Evolutionary conservation across 495 filamentous ascomycete species (phyloP).

Genomic region (Thermothielavioides terrestris): DNA sequence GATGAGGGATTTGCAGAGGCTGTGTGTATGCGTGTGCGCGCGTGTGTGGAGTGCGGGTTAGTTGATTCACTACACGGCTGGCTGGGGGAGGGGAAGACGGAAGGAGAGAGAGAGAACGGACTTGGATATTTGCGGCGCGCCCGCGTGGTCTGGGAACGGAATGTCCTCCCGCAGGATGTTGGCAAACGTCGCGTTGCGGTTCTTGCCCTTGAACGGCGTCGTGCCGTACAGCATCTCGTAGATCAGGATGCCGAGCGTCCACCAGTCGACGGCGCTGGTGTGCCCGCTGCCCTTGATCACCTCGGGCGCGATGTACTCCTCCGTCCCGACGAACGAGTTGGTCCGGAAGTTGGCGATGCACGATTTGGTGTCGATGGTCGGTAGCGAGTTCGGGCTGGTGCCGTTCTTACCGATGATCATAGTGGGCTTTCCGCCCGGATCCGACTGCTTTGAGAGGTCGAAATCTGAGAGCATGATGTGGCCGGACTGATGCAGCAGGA

Average conservation of each 20-base stretch:
- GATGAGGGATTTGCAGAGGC: constrained; percentile 92
- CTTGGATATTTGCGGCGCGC: constrained; percentile 81
- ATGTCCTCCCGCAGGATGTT: constrained; percentile 96
- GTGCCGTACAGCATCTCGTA: constrained; percentile 99
- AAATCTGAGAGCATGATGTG: constrained; percentile 99
- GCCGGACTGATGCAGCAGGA: constrained; percentile 93
- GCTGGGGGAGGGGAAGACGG: not conserved
- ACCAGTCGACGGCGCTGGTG: constrained; percentile 98
- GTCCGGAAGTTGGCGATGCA: constrained; percentile 98
- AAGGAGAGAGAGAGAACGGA: constrained; percentile 40
- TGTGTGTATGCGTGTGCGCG: no score
- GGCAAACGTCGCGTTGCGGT: constrained; percentile 93
- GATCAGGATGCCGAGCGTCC: constrained; percentile 92
- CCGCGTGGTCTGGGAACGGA: constrained; percentile 81
- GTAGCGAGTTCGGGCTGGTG: constrained; percentile 69
- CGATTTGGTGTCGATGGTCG: constrained; percentile 95
- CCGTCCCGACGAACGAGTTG: constrained; percentile 96
- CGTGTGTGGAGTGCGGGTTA: no score
- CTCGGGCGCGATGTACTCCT: constrained; percentile 97
- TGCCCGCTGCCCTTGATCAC: constrained; percentile 98
- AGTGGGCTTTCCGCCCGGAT: constrained; percentile 87
- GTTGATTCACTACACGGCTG: no score
- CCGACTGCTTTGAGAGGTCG: constrained; percentile 95
- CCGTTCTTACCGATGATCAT: constrained; percentile 89
- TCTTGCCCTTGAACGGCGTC: constrained; percentile 99